Evolutionary conservation across 1,284 basidiomycete species (phyloP), one percentile per base, ranked within the genome.

Genomic region (Hymenochaete sp.): DNA sequence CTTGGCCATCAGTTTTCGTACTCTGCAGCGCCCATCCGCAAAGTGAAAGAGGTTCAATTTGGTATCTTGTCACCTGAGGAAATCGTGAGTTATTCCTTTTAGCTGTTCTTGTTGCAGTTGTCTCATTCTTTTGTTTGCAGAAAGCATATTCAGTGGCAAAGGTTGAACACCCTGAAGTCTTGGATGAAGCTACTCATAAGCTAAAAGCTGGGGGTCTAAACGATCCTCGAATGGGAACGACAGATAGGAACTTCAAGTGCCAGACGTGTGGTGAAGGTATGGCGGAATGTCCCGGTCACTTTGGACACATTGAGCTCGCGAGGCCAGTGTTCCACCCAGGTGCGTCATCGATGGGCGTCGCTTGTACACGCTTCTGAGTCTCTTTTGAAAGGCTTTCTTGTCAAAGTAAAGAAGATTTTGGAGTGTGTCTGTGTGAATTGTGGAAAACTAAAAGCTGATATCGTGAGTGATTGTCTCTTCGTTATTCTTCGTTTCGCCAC

Each of bases 11-110:
- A 85, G 63, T 89, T 89, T 58, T 84, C 93, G 54, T 88, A 82
- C 65, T 97, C 93, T 35, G 83, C 88, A 60, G 93, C 93, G 49
- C 93, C 93, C 31, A 77, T 93, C 66, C 82, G 86, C 66, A 87
- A 88, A 67, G 91, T 98, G 58, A 88, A 84, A 71, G 93, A 98
- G 71, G 95, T 98, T 52, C 96, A 98, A 67, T 99, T 99, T 71
- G 95, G 96, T 61, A 93, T 99, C 56, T 80, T 98, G 60, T 96
- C 93, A 44, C 96, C 96, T n/a, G 96, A 98, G 69, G 96, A 98
- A 75, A 98, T 98, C 63, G 90, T 95, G 62, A 63, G 89, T 81
- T 4, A n/a, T 14, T 38, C 36, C 46, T 48, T 38, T 51, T 54
- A 47, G 25, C 36, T 38, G 27, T 44, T 43, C 48, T 27, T 53